Percentiles rank a stretch among this genome's conserved stretches.
These are phyloP conservation scores for Epichloe bromicola DNA, from an alignment of 2,329 filamentous ascomycete genomes.

Conservation along the genomic window DNA sequence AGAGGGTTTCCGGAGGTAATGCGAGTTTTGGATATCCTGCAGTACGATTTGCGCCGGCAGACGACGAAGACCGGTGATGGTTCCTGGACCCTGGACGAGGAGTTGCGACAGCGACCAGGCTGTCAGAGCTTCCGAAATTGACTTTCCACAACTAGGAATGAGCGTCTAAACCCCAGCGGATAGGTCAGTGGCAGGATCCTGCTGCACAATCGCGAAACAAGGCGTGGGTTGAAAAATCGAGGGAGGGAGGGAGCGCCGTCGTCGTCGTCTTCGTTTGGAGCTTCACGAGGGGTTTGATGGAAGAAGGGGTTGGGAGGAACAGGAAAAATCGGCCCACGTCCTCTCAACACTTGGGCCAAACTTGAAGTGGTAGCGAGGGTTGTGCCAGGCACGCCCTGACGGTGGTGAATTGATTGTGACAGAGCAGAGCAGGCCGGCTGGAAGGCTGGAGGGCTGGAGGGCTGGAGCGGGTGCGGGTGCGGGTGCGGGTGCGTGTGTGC, in stretches of 20 bases:
- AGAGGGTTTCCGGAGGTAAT: background rate
- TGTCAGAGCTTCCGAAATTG: background rate
- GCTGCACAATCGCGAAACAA: background rate
- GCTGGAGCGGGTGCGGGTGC: background rate
- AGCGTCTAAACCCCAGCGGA: background rate
- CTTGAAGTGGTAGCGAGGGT: no score
- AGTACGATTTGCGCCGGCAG: background rate
- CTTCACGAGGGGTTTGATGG: background rate
- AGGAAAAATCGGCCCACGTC: no score
- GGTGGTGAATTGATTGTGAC: background rate
- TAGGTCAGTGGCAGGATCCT: background rate
- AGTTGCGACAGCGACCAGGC: constrained; percentile 1
- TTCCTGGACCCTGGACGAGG: background rate
- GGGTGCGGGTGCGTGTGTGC: background rate
- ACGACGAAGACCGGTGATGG: background rate
- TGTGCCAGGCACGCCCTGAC: background rate
- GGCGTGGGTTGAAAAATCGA: background rate
- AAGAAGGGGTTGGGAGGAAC: background rate
- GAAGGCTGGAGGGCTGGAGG: background rate
- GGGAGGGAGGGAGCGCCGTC: background rate
- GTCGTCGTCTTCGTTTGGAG: background rate
- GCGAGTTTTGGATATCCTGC: background rate
- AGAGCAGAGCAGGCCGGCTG: background rate
- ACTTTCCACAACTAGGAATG: background rate
- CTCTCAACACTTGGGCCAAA: no score